A percentile compares a stretch with the other conserved stretches of the same genome.
phyloP scores from a whole-genome alignment of 805 yeast genomes.

The Ogataea angusta region DNA sequence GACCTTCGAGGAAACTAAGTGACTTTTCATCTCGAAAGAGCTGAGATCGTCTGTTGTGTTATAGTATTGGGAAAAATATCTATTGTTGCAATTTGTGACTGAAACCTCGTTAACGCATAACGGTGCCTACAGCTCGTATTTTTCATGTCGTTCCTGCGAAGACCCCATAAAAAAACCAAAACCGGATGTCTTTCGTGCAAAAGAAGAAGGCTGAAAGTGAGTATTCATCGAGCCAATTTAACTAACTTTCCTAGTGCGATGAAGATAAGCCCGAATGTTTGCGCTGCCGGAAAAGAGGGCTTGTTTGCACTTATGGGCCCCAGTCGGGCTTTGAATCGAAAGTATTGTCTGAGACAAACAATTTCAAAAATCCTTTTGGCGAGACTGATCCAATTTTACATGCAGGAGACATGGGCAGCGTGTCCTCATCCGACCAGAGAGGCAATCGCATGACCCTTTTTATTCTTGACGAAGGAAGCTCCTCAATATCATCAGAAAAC shows the following conservation, averaged over 20 bases:
- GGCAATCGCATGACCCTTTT: not conserved
- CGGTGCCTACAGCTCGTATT: not conserved
- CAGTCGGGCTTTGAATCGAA: not conserved
- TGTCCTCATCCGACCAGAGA: not conserved
- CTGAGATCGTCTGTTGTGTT: not conserved
- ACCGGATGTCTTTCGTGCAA: conserved; percentile 27
- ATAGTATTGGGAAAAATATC: no score
- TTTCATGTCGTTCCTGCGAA: conserved; percentile 20
- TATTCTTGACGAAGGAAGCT: not conserved
- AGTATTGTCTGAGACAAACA: not conserved
- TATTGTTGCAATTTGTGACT: no score
- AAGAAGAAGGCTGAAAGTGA: conserved; percentile 24
- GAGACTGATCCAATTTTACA: not conserved
- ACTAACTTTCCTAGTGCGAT: conserved; percentile 20
- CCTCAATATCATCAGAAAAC: conserved; percentile 4
- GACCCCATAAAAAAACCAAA: conserved; percentile 26
- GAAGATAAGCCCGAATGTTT: conserved; percentile 23
- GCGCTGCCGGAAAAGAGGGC: conserved; percentile 22
- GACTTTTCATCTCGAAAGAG: not conserved
- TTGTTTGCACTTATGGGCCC: conserved; percentile 15
- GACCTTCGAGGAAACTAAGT: not conserved
- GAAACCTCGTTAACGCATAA: not conserved
- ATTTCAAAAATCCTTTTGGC: not conserved
- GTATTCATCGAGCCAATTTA: conserved; percentile 3
- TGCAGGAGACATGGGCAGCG: not conserved